A percentile compares a stretch with the other conserved stretches of the same genome.
Conservation (phyloP, 352 stramenopile genomes). For the Pythium dissimile region DNA sequence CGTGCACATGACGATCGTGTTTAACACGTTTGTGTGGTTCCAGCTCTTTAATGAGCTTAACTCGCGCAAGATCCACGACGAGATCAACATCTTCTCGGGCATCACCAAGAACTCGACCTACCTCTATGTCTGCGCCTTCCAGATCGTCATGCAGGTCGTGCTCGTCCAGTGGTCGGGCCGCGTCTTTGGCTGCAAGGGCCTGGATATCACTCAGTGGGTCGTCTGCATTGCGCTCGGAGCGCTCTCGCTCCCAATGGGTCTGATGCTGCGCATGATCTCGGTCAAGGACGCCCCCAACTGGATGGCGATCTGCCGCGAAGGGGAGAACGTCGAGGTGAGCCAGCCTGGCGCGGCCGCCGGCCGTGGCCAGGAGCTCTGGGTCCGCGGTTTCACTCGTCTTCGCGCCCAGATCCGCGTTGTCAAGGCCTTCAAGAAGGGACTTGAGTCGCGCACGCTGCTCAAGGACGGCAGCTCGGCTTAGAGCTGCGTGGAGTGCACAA, state of each 20-base stretch:
- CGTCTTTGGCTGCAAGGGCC: conserved; percentile 58
- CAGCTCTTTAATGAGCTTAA: conserved; percentile 92
- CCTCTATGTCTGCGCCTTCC: conserved; percentile 88
- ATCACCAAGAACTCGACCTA: conserved; percentile 92
- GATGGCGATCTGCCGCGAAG: conserved; percentile 56
- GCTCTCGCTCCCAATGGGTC: conserved; percentile 42
- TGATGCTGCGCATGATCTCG: conserved; percentile 48
- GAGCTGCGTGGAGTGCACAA: neutral
- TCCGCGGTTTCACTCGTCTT: conserved; percentile 8
- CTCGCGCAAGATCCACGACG: conserved; percentile 79
- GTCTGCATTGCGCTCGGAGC: conserved; percentile 48
- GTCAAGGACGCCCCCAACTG: conserved; percentile 39
- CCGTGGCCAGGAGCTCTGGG: conserved; percentile 27
- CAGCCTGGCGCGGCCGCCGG: conserved; percentile 26
- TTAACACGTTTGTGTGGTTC: conserved; percentile 98
- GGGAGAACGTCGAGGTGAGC: conserved; percentile 29
- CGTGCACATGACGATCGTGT: conserved; percentile 95
- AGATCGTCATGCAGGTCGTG: conserved; percentile 90
- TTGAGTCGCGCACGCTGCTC: conserved; percentile 3
- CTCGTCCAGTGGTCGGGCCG: conserved; percentile 92
- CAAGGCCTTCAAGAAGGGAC: conserved; percentile 9
- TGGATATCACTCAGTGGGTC: conserved; percentile 44
- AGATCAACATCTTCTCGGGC: conserved; percentile 94
- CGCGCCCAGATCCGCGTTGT: conserved; percentile 11
- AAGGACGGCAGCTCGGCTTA: conserved; percentile 6